These are phyloP conservation scores for Neonectria sp. DNA, from an alignment of 2,329 filamentous ascomycete genomes.

Conservation along the genomic window DNA sequence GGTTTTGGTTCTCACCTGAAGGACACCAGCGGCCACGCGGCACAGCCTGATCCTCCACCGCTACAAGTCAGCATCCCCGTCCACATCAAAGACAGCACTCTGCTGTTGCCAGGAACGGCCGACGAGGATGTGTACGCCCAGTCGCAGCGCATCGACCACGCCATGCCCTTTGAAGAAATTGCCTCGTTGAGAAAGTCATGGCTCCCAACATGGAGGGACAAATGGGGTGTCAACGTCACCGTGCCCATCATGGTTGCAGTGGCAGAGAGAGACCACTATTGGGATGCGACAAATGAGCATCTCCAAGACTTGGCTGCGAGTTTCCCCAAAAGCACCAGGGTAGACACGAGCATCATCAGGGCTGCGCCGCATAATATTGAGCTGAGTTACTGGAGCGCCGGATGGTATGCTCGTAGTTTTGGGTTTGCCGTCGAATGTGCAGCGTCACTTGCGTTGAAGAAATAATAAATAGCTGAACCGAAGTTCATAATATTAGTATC, in stretches of 20 bases:
- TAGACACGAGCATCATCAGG: conserved; percentile 37
- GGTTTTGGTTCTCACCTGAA: conserved; percentile 38
- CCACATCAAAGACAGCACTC: conserved; percentile 35
- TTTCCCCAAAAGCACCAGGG: conserved; percentile 31
- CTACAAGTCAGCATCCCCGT: conserved; percentile 34
- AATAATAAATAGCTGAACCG: background rate
- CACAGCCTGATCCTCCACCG: conserved; percentile 28
- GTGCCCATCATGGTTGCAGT: conserved; percentile 37
- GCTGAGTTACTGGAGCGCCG: conserved; percentile 38
- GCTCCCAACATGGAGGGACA: conserved; percentile 37
- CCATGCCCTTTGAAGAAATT: conserved; percentile 38
- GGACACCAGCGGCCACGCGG: conserved; percentile 28
- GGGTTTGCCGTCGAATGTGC: conserved; percentile 42
- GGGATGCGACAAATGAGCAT: conserved; percentile 39
- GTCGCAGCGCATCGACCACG: conserved; percentile 33
- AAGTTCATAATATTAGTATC: background rate
- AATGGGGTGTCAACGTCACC: conserved; percentile 35
- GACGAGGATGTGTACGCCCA: conserved; percentile 35
- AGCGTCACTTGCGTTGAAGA: conserved; percentile 23
- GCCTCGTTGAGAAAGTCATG: conserved; percentile 27
- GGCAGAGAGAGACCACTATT: conserved; percentile 35
- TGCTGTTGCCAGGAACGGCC: conserved; percentile 37
- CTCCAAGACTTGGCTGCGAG: conserved; percentile 27
- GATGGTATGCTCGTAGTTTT: conserved; percentile 41
- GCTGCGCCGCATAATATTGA: conserved; percentile 41